These are phyloP conservation scores for Cubamyces lactineus DNA, from an alignment of 768 basidiomycete species.

Conservation along the genomic window DNA sequence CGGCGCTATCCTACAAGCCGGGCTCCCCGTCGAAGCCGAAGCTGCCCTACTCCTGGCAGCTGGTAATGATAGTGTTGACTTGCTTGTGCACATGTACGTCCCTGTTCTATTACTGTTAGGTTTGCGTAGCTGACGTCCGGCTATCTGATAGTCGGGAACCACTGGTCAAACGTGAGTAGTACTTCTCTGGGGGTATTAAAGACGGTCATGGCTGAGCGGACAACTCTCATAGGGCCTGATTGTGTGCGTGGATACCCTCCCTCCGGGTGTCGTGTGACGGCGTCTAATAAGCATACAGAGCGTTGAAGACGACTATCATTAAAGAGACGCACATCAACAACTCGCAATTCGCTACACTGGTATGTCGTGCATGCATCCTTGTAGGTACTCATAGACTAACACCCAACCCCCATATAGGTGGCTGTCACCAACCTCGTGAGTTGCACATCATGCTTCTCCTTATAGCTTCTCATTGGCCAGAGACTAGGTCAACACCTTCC, in stretches of 20 bases:
- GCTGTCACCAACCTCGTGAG: slow-evolving; percentile 43
- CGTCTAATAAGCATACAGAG: slow-evolving; percentile 27
- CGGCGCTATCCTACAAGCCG: slow-evolving; percentile 11
- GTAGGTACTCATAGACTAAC: background rate
- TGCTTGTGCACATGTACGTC: slow-evolving; percentile 46
- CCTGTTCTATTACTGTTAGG: background rate
- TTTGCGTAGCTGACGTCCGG: background rate
- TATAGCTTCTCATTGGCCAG: background rate
- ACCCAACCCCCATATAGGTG: slow-evolving; percentile 29
- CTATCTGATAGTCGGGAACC: slow-evolving; percentile 41
- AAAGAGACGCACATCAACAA: slow-evolving; percentile 47
- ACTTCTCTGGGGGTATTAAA: background rate
- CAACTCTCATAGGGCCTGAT: slow-evolving; percentile 39
- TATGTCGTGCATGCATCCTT: slow-evolving; percentile 17
- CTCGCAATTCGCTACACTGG: slow-evolving; percentile 47
- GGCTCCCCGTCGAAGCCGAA: slow-evolving; percentile 28
- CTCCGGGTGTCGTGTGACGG: background rate
- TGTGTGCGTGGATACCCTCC: slow-evolving; percentile 33
- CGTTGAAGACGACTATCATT: slow-evolving; percentile 47
- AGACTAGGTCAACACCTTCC: slow-evolving; percentile 44
- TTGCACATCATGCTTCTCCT: background rate
- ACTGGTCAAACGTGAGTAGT: slow-evolving; percentile 45
- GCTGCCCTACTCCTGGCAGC: slow-evolving; percentile 41
- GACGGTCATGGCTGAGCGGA: background rate
- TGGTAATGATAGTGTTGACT: slow-evolving; percentile 40